Percentiles rank a stretch among this genome's conserved stretches.
These are phyloP conservation scores for Achlya hypogyna DNA, from an alignment of 352 stramenopile genomes.

Conservation along the genomic window DNA sequence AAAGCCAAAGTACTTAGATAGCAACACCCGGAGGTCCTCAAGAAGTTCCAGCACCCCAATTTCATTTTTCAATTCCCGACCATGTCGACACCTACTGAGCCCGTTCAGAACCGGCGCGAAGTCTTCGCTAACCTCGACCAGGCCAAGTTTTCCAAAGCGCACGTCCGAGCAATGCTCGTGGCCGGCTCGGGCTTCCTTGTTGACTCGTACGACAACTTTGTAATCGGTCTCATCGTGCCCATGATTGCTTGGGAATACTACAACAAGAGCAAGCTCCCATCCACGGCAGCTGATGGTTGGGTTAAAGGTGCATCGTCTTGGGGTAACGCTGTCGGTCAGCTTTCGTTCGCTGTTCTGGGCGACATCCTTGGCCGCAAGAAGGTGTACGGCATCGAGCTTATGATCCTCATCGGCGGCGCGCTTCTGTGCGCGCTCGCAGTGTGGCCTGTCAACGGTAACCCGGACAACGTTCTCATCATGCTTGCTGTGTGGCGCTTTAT, in stretches of 20 bases:
- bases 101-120: background rate
- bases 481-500: constrained; percentile 45
- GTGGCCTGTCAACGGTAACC: constrained; percentile 33
- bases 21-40: too few relatives aligned
- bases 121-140: constrained; percentile 26
- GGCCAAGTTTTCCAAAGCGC: constrained; percentile 39
- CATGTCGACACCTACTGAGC: background rate
- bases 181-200: constrained; percentile 43
- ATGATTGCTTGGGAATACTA: constrained; percentile 51
- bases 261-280: constrained; percentile 27
- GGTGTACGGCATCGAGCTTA: constrained; percentile 40
- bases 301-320: constrained; percentile 35
- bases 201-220: constrained; percentile 51
- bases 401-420: constrained; percentile 33
- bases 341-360: constrained; percentile 40
- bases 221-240: constrained; percentile 35
- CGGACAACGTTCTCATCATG: constrained; percentile 39
- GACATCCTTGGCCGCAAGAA: constrained; percentile 40
- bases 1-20: too few relatives aligned
- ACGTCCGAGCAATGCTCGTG: constrained; percentile 39
- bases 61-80: background rate
- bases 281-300: constrained; percentile 29
- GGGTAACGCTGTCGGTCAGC: constrained; percentile 34
- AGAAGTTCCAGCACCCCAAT: background rate
- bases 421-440: constrained; percentile 29